Conservation (phyloP, 805 yeast species). For the Candida tibetensis region DNA sequence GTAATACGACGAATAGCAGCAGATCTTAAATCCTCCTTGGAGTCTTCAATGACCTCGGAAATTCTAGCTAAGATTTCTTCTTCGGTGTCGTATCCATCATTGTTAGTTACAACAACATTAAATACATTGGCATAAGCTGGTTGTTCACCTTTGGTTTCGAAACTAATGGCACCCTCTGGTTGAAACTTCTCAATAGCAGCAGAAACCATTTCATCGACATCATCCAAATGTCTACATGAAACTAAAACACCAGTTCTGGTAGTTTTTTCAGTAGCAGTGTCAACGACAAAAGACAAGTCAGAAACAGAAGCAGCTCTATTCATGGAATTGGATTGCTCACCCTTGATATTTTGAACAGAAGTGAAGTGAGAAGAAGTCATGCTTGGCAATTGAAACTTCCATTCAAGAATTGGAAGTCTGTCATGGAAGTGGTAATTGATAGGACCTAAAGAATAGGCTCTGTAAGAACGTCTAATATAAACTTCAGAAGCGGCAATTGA, state of each 20-base stretch:
- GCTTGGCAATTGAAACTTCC: slow-evolving; percentile 86
- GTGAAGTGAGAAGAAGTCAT: slow-evolving; percentile 70
- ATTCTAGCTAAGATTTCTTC: slow-evolving; percentile 63
- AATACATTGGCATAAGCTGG: slow-evolving; percentile 68
- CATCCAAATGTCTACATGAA: slow-evolving; percentile 81
- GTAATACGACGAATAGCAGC: slow-evolving; percentile 90
- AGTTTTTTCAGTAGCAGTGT: slow-evolving; percentile 61
- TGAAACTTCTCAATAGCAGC: slow-evolving; percentile 75
- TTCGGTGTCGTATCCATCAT: slow-evolving; percentile 74
- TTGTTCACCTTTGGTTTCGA: slow-evolving; percentile 29
- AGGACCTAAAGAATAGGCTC: slow-evolving; percentile 88
- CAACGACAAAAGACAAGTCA: slow-evolving; percentile 83
- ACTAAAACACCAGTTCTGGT: slow-evolving; percentile 82
- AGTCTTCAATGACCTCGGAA: slow-evolving; percentile 61
- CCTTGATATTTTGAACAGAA: slow-evolving; percentile 54
- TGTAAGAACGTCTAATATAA: slow-evolving; percentile 92
- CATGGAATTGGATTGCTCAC: slow-evolving; percentile 45
- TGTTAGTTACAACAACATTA: slow-evolving; percentile 69
- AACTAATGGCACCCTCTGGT: slow-evolving; percentile 39
- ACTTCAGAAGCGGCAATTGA: slow-evolving; percentile 96
- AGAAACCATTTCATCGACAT: slow-evolving; percentile 75
- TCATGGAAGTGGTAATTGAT: slow-evolving; percentile 57
- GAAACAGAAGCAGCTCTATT: slow-evolving; percentile 91
- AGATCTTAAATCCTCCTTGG: slow-evolving; percentile 63
- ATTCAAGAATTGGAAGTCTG: slow-evolving; percentile 70